Percentiles rank a stretch among this genome's conserved stretches.
Evolutionary conservation across 2,329 filamentous ascomycete genomes (phyloP).

Genomic region (Penicillium sp.): DNA sequence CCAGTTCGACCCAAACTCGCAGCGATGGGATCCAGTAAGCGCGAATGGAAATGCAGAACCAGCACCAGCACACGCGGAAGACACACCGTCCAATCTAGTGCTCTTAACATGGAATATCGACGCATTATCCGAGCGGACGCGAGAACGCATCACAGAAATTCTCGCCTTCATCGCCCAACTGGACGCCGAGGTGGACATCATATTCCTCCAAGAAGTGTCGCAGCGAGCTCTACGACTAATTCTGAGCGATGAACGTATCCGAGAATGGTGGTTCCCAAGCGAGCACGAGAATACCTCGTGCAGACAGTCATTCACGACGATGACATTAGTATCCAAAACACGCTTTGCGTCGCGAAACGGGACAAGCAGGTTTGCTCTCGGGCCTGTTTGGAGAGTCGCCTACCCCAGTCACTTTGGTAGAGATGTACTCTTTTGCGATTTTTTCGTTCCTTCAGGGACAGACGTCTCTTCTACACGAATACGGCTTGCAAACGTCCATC

Average conservation of each 20-base stretch:
- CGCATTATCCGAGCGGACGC: background rate
- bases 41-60: background rate
- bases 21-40: background rate
- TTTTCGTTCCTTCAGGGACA: conserved; percentile 4
- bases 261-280: conserved; percentile 8
- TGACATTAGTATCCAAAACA: conserved; percentile 4
- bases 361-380: conserved; percentile 19
- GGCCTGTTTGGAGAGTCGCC: conserved; percentile 33
- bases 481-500: conserved; percentile 42
- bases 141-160: conserved; percentile 11
- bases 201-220: conserved; percentile 16
- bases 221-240: conserved; percentile 9
- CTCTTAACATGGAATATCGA: conserved; percentile 19
- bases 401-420: conserved; percentile 29
- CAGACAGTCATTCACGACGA: conserved; percentile 23
- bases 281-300: conserved; percentile 20
- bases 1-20: background rate
- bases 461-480: conserved; percentile 8
- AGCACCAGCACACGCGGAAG: background rate
- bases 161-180: conserved; percentile 5
- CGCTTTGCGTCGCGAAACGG: conserved; percentile 1
- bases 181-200: conserved; percentile 1
- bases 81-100: background rate
- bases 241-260: conserved; percentile 7
- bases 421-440: conserved; percentile 11